Evolutionary conservation across 2,329 filamentous ascomycete species (phyloP), one percentile per base, ranked within the genome.

Genomic region (Fusarium begoniae): DNA sequence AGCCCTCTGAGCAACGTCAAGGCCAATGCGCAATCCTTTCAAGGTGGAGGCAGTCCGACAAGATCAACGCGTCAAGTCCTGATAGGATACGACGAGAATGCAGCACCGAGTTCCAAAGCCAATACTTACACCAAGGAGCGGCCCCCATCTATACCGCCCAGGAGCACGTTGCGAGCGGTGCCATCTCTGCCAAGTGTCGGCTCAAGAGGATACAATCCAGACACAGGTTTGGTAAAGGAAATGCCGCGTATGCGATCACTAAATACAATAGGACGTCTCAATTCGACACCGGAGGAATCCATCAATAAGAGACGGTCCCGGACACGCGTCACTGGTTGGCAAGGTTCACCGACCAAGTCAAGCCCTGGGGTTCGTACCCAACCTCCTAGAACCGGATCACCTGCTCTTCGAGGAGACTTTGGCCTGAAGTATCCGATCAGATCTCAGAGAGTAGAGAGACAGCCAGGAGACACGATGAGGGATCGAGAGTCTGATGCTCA

Each of bases 401-500:
- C 72, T 30, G 32, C 50, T 6, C 41, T 38, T 15, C 61, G 32
- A 58, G 48, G 64, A 22, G 60, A 51, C n/a, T 55, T 32, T 22
- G 44, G 17, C 17, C 62, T 65, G 22, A 57, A 66, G 41, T 51
- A 68, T 20, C 64, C 59, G 20, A 50, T 63, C 3, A 68, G 57
- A 8, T 32, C 55, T 17, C 58, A 32, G 40, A 20, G 28, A 40
- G 59, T 8, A 22, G 24, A 51, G 71, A 70, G 56, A 35, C 75
- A 37, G 56, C 62, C 8, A 7, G 67, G 22, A 18, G 54, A 35
- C 24, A 43, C 12, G 24, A 15, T 20, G 28, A 45, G 51, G 38
- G 59, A 66, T 3, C 62, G 60, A 26, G 73, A 78, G 12, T 65
- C 71, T 63, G 80, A 83, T 44, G 77, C 80, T 0, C 83, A 85